Base-by-base conservation (phyloP, 139 green algal genomes). In the Chlorella sp. region DNA sequence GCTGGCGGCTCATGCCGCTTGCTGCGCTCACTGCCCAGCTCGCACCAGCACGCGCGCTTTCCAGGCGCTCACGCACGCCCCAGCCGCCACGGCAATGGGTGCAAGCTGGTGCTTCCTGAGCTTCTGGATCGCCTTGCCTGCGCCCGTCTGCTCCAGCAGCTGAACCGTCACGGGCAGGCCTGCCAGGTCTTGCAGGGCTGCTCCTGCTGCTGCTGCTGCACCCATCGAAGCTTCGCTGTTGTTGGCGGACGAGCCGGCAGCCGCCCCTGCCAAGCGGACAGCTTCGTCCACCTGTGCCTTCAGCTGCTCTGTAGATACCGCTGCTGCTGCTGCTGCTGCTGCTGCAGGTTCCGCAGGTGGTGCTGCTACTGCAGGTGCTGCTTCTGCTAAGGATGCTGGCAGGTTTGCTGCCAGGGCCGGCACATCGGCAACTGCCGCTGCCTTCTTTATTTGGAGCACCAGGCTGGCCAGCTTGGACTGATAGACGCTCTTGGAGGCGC, bases 381-480 rank as follows among this genome's bases (percentile, higher is more conserved):
- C 44, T 24, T 14, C 32, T 64, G 73, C 44, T 46, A 3, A 41
- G 44, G 28, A 43, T 65, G 58, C 65, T 41, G 65, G 34, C 3
- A 34, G 1, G 67, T 36, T 24, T 28, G 36, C 43, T 5, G 43
- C 72, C 36, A 82, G 36, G 36, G 54, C 76, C 5, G 76, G 77
- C 60, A 83, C 77, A 43, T 83, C 77, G 3, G 38, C 28, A 1
- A 41, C 56, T 26, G 56, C 32, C 28, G 16, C 5, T 30, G 77
- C 77, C 32, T 73, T 83, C 32, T 58, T 73, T 7, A 83, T 64
- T 30, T 44, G 77, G 60, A 83, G 46, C 30, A 43, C 77, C 58
- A 83, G 58, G 30, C 73, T 83, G 60, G 77, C 43, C 14, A 73
- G 58, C 77, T 74, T 73, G 30, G 58, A 60, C 30, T 83, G 77